These are phyloP conservation scores for Lecanicillium sp. DNA, from an alignment of 2,329 filamentous ascomycete species.

Conservation along the genomic window DNA sequence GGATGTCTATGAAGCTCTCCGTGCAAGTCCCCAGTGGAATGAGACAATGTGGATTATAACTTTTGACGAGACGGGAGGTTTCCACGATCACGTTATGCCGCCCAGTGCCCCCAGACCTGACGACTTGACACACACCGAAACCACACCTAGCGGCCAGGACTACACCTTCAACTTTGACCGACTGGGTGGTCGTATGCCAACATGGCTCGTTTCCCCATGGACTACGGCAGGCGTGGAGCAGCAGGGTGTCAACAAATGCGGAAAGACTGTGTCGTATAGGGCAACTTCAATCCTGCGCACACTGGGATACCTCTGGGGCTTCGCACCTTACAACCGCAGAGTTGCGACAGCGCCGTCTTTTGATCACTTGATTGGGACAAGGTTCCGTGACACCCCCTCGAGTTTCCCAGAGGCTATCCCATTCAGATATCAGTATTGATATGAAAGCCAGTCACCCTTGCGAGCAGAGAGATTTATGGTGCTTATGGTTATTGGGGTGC, in stretches of 20 bases:
- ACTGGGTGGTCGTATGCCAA: constrained; percentile 28
- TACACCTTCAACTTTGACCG: constrained; percentile 28
- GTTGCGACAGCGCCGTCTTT: constrained; percentile 31
- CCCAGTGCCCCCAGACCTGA: constrained; percentile 24
- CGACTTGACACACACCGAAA: constrained; percentile 21
- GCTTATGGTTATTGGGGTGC: too few relatives aligned
- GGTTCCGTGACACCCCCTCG: constrained; percentile 4
- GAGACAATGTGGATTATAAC: constrained; percentile 24
- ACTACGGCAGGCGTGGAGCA: constrained; percentile 29
- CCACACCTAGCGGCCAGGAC: constrained; percentile 20
- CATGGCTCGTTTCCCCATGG: constrained; percentile 30
- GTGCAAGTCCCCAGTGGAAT: constrained; percentile 25
- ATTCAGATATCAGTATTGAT: too few relatives aligned
- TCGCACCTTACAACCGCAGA: constrained; percentile 28
- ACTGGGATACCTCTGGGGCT: constrained; percentile 32
- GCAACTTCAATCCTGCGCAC: constrained; percentile 35
- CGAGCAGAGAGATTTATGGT: too few relatives aligned
- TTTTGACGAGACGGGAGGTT: constrained; percentile 27
- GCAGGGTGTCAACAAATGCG: constrained; percentile 23
- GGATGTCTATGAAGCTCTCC: constrained; percentile 26
- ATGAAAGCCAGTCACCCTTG: too few relatives aligned
- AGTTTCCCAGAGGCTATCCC: constrained; percentile 1
- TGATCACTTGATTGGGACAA: constrained; percentile 11
- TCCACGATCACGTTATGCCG: constrained; percentile 26
- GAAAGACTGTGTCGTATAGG: constrained; percentile 28